phyloP scores from a whole-genome alignment of 768 basidiomycete species.

The Chalciporus sphaerocephalus region DNA sequence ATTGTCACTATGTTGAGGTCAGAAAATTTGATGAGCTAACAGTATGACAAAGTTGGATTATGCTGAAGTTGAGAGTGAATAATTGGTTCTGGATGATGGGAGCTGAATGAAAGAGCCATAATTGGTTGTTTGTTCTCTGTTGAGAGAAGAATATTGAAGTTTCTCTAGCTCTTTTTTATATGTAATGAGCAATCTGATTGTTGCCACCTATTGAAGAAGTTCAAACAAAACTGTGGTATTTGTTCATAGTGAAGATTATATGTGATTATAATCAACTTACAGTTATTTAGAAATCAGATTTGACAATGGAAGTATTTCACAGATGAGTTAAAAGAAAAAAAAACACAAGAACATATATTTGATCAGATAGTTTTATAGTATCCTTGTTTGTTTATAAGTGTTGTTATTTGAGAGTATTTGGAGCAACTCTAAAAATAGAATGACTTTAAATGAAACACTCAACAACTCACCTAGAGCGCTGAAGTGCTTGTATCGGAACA shows the following conservation, averaged over 20 bases:
- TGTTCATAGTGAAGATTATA: no score
- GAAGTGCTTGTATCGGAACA: no score
- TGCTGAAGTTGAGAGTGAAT: constrained; percentile 1
- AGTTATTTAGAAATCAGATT: no score
- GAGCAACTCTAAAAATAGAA: no score
- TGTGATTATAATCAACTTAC: no score
- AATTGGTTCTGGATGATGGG: constrained; percentile 6
- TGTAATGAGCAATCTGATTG: no score
- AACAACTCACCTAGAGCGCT: no score
- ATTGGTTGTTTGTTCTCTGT: not conserved
- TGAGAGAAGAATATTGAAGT: not conserved
- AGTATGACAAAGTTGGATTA: constrained; percentile 5
- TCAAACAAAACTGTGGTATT: no score
- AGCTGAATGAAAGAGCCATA: constrained; percentile 21
- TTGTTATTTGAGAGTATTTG: constrained; percentile 9
- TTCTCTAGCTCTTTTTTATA: no score
- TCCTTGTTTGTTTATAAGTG: constrained; percentile 13
- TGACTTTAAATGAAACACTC: no score
- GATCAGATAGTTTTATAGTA: constrained; percentile 4
- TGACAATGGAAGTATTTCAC: not conserved
- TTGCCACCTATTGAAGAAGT: no score
- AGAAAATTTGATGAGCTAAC: constrained; percentile 7
- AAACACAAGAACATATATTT: not conserved
- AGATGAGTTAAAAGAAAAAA: not conserved
- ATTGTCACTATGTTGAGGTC: not conserved